These are phyloP conservation scores for Apiotrichum domesticum DNA, from an alignment of 1,284 basidiomycete species.

Conservation along the genomic window DNA sequence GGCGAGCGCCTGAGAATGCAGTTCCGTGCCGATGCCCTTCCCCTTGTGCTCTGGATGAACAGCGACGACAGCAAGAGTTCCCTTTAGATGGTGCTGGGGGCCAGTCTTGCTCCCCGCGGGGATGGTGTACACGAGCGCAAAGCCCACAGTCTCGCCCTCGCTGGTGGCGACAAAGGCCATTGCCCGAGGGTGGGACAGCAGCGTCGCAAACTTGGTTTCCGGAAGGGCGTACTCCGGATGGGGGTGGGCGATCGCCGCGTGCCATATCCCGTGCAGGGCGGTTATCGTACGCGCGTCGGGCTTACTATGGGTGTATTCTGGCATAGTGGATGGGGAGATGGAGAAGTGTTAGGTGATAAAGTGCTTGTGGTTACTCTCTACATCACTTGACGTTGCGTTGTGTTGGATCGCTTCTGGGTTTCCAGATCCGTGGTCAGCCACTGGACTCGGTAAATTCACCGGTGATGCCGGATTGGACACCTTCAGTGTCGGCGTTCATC, in stretches of 20 bases:
- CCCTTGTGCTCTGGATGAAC: slow-evolving; percentile 12
- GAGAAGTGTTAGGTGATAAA: no score
- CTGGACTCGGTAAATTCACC: no score
- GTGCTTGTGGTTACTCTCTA: no score
- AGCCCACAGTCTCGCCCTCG: slow-evolving; percentile 5
- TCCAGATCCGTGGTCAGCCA: no score
- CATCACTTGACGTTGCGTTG: no score
- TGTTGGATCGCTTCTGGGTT: no score
- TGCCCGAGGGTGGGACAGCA: slow-evolving; percentile 10
- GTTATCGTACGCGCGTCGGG: no score
- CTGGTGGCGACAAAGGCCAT: slow-evolving; percentile 9
- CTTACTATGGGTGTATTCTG: no score
- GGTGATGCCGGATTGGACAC: no score
- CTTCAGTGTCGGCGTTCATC: no score
- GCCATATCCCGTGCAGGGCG: slow-evolving; percentile 12
- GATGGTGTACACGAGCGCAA: slow-evolving; percentile 18
- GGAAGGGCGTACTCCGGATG: slow-evolving; percentile 15
- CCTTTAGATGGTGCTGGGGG: slow-evolving; percentile 16
- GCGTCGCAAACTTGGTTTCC: slow-evolving; percentile 7
- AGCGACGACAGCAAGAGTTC: slow-evolving; percentile 13
- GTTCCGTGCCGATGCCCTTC: slow-evolving; percentile 15
- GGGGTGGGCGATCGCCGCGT: background rate
- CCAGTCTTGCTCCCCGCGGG: slow-evolving; percentile 1
- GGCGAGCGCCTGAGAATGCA: slow-evolving; percentile 5
- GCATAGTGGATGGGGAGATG: no score